Evolutionary conservation across 139 green algal genomes (phyloP).

Genomic region (Haematococcus sp.): DNA sequence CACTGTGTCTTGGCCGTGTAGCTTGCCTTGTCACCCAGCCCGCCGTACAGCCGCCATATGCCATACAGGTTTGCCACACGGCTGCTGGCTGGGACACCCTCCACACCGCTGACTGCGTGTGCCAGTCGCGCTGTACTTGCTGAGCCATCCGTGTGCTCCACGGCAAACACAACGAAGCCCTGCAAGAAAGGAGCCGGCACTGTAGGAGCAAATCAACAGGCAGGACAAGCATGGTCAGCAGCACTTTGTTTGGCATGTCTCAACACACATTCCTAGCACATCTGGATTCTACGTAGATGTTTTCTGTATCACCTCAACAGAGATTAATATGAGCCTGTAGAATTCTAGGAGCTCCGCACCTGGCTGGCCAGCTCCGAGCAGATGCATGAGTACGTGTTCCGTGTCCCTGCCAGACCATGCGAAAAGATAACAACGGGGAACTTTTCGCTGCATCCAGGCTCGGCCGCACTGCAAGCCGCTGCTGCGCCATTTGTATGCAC

Average conservation of each 20-base stretch:
- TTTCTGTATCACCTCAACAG: too few relatives aligned
- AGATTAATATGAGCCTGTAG: too few relatives aligned
- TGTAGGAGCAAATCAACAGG: too few relatives aligned
- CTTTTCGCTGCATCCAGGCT: too few relatives aligned
- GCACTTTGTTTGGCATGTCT: too few relatives aligned
- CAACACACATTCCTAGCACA: too few relatives aligned
- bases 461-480: not conserved
- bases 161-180: constrained; percentile 62
- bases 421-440: constrained; percentile 27
- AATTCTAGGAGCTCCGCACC: too few relatives aligned
- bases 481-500: too few relatives aligned
- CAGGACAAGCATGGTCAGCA: too few relatives aligned
- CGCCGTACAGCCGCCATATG: not conserved
- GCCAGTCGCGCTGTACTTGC: constrained; percentile 37
- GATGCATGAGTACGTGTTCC: constrained; percentile 60
- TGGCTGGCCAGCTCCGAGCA: constrained; percentile 57
- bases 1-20: not conserved
- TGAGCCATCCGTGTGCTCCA: constrained; percentile 70
- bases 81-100: too few relatives aligned
- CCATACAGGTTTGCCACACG: not conserved
- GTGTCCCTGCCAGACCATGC: constrained; percentile 43
- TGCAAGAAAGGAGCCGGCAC: not conserved
- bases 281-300: too few relatives aligned
- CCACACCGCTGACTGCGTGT: not conserved
- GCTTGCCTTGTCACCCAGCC: not conserved